Base-by-base conservation (phyloP, 441 rosid species). In the Manihot esculenta region DNA sequence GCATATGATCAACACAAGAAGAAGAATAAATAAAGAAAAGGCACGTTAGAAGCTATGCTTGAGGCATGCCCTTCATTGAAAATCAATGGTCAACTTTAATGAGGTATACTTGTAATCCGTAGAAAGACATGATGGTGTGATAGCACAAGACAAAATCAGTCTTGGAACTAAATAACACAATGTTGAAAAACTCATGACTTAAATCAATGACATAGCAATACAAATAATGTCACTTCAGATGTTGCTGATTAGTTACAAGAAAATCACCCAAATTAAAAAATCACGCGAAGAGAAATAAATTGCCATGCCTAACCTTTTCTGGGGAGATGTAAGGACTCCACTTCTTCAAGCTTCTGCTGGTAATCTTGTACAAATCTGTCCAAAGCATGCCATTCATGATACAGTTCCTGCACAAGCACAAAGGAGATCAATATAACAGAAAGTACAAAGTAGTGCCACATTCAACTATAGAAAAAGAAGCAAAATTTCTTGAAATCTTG, bases 311-410 rank as follows among this genome's bases (percentile, higher is more conserved):
- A 80, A 89, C 98, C 98, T 89, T 63, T 88, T 72, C 83, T 81
- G 33, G 97, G 84, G 30, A 90, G 95, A 74, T 90, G 80, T 58
- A 89, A 81, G 77, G 93, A 84, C 74, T 85, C 89, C 72, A 83
- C 63, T 83, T 93, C 98, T 65, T 84, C 87, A 24, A 81, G 79
- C 76, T 82, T 90, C 79, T 68, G 86, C 54, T 42, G 83, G 74
- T 79, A 85, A 81, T 93, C 98, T 78, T 86, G 95, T 53, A 88
- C 91, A 75, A 89, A 90, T 83, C 97, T 89, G 82, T 88, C 98
- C 81, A 88, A 64, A 69, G 92, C 87, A 83, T 89, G 81, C 77
- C 73, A 68, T 75, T 93, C 98, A 57, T 93, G 98, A 81, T 93
- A 93, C 59, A 93, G 72, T 75, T 94, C 97, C 99, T 94, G 84